Conservation (phyloP, 2,329 filamentous ascomycete species). For the Trichoderma sp. region DNA sequence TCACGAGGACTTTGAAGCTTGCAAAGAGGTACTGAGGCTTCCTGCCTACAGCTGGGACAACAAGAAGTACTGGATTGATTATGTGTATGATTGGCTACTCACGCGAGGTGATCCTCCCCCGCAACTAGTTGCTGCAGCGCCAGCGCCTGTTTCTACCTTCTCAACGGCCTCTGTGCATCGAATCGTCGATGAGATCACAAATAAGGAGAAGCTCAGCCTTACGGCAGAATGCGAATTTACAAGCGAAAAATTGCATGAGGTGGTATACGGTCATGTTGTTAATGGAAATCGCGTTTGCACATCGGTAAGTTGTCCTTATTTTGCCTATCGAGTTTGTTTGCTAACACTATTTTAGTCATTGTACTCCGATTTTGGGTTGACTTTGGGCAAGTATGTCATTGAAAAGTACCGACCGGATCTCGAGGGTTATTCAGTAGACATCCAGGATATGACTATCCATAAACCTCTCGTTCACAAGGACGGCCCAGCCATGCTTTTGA, state of each 20-base stretch:
- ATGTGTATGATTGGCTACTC: conserved; percentile 71
- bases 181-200: background rate
- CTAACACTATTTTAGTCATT: conserved; percentile 35
- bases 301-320: conserved; percentile 43
- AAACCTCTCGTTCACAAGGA: conserved; percentile 29
- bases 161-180: conserved; percentile 19
- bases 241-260: conserved; percentile 62
- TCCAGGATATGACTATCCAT: conserved; percentile 49
- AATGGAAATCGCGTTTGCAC: conserved; percentile 70
- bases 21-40: conserved; percentile 56
- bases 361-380: conserved; percentile 67
- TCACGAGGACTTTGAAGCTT: conserved; percentile 52
- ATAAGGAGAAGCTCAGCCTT: conserved; percentile 49
- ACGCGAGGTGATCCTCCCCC: conserved; percentile 48
- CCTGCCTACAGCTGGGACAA: conserved; percentile 74
- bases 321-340: conserved; percentile 33
- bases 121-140: conserved; percentile 53
- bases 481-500: conserved; percentile 5
- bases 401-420: conserved; percentile 11
- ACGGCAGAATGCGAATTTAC: conserved; percentile 69
- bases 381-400: conserved; percentile 59
- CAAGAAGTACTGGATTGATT: conserved; percentile 71
- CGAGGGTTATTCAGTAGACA: conserved; percentile 42
- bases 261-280: conserved; percentile 68
- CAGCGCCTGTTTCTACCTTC: conserved; percentile 39